phyloP scores from a whole-genome alignment of 106 monocot genomes.

The Acorus calamus region DNA sequence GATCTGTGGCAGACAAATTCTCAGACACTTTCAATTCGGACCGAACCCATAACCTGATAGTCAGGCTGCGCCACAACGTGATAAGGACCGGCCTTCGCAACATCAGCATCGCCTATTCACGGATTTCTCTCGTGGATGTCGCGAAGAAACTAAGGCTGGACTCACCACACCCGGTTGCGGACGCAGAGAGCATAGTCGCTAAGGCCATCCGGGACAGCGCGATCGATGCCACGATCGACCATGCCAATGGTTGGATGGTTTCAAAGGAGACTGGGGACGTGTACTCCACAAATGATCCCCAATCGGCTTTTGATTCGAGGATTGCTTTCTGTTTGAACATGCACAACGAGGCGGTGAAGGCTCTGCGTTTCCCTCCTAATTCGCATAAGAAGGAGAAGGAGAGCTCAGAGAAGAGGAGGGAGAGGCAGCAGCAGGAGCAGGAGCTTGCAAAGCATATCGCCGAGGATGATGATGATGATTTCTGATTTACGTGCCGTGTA shows the following conservation, averaged over 20 bases:
- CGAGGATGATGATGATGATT: slow-evolving; percentile 93
- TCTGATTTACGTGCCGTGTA: slow-evolving; percentile 15
- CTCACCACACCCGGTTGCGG: slow-evolving; percentile 68
- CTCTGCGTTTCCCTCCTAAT: slow-evolving; percentile 81
- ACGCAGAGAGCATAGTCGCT: slow-evolving; percentile 91
- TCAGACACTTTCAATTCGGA: slow-evolving; percentile 56
- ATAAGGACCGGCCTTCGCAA: slow-evolving; percentile 92
- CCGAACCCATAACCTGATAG: slow-evolving; percentile 73
- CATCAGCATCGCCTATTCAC: slow-evolving; percentile 88
- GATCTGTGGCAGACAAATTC: slow-evolving; percentile 70
- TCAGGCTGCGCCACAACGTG: slow-evolving; percentile 93
- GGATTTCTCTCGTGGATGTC: slow-evolving; percentile 73
- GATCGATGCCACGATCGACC: slow-evolving; percentile 87
- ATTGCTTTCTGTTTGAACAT: slow-evolving; percentile 94
- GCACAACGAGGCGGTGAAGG: slow-evolving; percentile 95
- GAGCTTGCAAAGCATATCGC: slow-evolving; percentile 93
- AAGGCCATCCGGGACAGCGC: slow-evolving; percentile 92
- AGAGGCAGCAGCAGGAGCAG: slow-evolving; percentile 91
- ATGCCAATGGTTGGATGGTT: slow-evolving; percentile 85
- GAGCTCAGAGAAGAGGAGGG: slow-evolving; percentile 78
- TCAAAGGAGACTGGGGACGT: slow-evolving; percentile 95
- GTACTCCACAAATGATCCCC: slow-evolving; percentile 95
- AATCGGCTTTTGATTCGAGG: slow-evolving; percentile 81
- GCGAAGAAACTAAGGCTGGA: slow-evolving; percentile 70
- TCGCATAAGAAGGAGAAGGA: slow-evolving; percentile 88